phyloP scores from a whole-genome alignment of 805 yeast species.

The Myxozyma mucilagina region DNA sequence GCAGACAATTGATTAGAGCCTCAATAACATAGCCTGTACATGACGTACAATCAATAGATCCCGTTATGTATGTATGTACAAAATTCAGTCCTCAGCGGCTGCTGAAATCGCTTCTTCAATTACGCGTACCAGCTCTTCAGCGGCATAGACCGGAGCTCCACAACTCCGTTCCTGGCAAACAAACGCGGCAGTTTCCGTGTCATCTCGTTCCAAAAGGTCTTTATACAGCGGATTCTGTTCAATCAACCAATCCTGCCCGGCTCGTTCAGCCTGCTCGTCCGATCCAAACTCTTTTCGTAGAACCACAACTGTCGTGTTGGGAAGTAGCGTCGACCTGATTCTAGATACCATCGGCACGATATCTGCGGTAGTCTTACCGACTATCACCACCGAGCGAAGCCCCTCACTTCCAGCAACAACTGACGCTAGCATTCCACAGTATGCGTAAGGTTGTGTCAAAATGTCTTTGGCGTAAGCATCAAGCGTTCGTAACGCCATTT shows the following conservation, averaged over 20 bases:
- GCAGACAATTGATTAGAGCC: too few species aligned
- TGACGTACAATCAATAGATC: too few species aligned
- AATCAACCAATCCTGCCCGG: conserved; percentile 17
- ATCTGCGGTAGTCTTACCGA: conserved; percentile 1
- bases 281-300: conserved; percentile 1
- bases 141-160: conserved; percentile 21
- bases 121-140: conserved; percentile 6
- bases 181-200: conserved; percentile 2
- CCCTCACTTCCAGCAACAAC: conserved; percentile 21
- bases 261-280: conserved; percentile 4
- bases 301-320: conserved; percentile 15
- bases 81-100: neutral
- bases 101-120: neutral
- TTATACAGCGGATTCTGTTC: conserved; percentile 12
- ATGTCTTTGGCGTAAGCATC: conserved; percentile 22
- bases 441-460: conserved; percentile 19
- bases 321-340: conserved; percentile 8
- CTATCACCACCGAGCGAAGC: conserved; percentile 20
- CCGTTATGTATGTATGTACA: neutral
- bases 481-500: conserved; percentile 17
- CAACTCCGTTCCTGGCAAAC: conserved; percentile 22
- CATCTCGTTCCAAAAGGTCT: conserved; percentile 1
- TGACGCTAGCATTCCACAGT: conserved; percentile 18
- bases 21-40: too few species aligned
- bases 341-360: neutral